A percentile compares a stretch with the other conserved stretches of the same genome.
phyloP scores from a whole-genome alignment of 768 basidiomycete species.

The Lactarius sp. region DNA sequence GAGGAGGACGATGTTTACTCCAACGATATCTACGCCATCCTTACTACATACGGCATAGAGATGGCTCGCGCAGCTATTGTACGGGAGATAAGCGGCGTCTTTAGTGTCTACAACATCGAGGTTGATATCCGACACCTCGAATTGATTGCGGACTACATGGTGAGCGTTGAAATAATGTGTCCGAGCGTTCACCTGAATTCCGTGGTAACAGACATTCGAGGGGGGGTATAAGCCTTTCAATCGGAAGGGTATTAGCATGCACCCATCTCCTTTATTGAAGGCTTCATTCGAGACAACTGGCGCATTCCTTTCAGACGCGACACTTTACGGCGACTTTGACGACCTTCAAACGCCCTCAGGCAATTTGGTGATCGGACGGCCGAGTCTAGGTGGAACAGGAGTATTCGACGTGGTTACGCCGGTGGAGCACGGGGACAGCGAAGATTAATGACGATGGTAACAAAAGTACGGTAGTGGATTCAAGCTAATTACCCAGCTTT shows the following conservation, averaged over 20 bases:
- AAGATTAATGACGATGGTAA: neutral
- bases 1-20: constrained; percentile 82
- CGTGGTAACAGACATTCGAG: constrained; percentile 82
- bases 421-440: neutral
- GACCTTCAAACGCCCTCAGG: constrained; percentile 86
- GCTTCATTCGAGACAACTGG: constrained; percentile 97
- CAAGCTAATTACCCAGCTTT: neutral
- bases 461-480: neutral
- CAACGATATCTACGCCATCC: constrained; percentile 90
- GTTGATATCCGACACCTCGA: constrained; percentile 93
- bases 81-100: constrained; percentile 86
- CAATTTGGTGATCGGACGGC: constrained; percentile 85
- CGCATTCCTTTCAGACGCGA: constrained; percentile 86
- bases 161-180: constrained; percentile 36
- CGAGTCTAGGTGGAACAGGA: constrained; percentile 89
- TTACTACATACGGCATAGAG: constrained; percentile 94
- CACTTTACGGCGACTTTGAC: constrained; percentile 93
- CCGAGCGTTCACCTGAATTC: constrained; percentile 2
- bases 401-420: constrained; percentile 82
- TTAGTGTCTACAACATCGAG: constrained; percentile 92
- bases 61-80: constrained; percentile 91
- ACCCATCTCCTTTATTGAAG: constrained; percentile 93
- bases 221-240: constrained; percentile 99
- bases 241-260: constrained; percentile 87
- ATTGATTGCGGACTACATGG: constrained; percentile 99